Conservation (phyloP, 352 stramenopile species). For the Globisporangium echinulatum region DNA sequence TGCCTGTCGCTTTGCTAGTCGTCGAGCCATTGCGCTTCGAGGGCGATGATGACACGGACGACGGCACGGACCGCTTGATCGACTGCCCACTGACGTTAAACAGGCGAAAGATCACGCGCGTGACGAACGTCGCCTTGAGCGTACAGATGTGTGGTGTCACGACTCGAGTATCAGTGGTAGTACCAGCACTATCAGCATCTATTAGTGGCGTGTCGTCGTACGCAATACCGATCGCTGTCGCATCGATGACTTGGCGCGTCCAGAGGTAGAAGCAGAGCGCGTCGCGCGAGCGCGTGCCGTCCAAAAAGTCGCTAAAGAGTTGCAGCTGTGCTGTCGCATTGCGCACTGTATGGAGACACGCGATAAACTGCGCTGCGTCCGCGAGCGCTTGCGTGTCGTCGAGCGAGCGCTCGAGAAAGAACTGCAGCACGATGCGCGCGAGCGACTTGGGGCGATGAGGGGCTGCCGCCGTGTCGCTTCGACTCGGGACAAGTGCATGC, state of each 20-base stretch:
- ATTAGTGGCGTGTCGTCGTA: constrained; percentile 25
- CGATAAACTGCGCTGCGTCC: constrained; percentile 32
- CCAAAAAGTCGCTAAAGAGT: constrained; percentile 57
- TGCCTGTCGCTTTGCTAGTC: not conserved
- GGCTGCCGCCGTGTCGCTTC: not conserved
- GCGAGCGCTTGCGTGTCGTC: constrained; percentile 23
- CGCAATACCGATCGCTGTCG: constrained; percentile 35
- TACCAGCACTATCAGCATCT: not conserved
- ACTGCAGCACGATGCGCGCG: constrained; percentile 34
- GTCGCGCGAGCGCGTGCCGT: constrained; percentile 24
- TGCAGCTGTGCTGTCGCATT: constrained; percentile 26
- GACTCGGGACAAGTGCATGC: constrained; percentile 11
- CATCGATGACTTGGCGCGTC: constrained; percentile 42
- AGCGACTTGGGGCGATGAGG: constrained; percentile 9
- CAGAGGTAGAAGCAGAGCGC: constrained; percentile 53
- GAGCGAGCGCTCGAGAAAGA: constrained; percentile 40
- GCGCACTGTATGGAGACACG: constrained; percentile 24
- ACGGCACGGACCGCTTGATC: constrained; percentile 1
- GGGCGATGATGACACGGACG: too few relatives aligned
- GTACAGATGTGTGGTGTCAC: constrained; percentile 27
- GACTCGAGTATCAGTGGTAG: not conserved
- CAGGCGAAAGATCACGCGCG: constrained; percentile 38
- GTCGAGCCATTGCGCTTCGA: too few relatives aligned
- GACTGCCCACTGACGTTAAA: constrained; percentile 25
- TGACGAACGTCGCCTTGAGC: constrained; percentile 48